phyloP scores from a whole-genome alignment of 345 rosid genomes.

The Laguncularia racemosa region DNA sequence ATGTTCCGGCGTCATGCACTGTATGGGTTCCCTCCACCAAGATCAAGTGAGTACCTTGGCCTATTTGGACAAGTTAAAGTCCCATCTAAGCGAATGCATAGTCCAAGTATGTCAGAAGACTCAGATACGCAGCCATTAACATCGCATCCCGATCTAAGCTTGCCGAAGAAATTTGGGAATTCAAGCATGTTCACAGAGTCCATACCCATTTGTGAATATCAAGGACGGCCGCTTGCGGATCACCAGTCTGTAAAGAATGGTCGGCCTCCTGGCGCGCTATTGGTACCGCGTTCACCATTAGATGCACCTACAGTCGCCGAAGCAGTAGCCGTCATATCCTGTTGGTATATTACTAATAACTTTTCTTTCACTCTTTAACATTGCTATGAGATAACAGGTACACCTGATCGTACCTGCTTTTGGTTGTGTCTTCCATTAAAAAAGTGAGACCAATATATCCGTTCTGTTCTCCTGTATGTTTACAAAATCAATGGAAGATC shows the following conservation, averaged over 20 bases:
- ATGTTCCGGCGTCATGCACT: constrained; percentile 90
- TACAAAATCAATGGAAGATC: no score
- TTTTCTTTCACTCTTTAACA: no score
- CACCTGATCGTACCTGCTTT: no score
- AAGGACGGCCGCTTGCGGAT: constrained; percentile 93
- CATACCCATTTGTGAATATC: constrained; percentile 74
- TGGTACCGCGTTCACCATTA: constrained; percentile 67
- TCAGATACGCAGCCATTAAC: constrained; percentile 55
- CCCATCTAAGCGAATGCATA: constrained; percentile 26
- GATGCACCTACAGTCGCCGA: constrained; percentile 98
- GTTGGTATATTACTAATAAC: constrained; percentile 52
- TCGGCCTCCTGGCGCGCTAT: constrained; percentile 85
- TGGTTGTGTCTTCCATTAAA: no score
- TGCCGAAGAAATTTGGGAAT: constrained; percentile 70
- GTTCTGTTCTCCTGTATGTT: no score
- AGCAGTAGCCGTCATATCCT: constrained; percentile 89
- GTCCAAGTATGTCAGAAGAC: constrained; percentile 32
- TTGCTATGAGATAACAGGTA: no score
- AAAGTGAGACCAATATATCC: no score
- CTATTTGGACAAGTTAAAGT: constrained; percentile 55
- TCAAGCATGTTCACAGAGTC: constrained; percentile 66
- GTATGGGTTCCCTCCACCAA: constrained; percentile 89
- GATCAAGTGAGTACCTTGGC: constrained; percentile 73
- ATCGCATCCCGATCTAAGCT: constrained; percentile 63
- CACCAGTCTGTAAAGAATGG: constrained; percentile 90